A percentile compares a stretch with the other conserved stretches of the same genome.
Evolutionary conservation across 164 flowering plant species (phyloP).

Genomic region (Stephania yunnanensis): DNA sequence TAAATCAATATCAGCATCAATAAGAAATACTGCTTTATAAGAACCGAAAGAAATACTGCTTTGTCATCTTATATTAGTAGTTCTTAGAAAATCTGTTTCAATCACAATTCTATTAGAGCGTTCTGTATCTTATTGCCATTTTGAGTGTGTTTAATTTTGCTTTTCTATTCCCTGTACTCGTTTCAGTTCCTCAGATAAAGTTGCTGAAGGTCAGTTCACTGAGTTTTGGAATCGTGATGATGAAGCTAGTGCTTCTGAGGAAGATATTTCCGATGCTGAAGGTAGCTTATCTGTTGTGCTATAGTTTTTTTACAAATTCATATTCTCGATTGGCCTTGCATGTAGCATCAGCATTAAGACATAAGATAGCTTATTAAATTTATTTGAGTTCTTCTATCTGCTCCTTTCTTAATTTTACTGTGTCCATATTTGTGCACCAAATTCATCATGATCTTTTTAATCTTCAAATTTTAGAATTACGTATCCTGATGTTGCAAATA

Average conservation of each 20-base stretch:
- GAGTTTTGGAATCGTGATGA: slow-evolving; percentile 90
- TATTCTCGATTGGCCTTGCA: background rate
- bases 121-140: background rate
- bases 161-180: background rate
- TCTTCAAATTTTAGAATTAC: background rate
- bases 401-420: background rate
- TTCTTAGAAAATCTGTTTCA: background rate
- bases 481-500: background rate
- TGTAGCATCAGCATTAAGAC: background rate
- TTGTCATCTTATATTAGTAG: background rate
- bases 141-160: background rate
- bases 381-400: background rate
- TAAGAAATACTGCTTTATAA: too few species aligned
- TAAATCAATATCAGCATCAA: background rate
- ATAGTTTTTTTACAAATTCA: background rate
- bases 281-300: slow-evolving; percentile 34
- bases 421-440: background rate
- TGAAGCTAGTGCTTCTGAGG: slow-evolving; percentile 63
- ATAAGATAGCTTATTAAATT: background rate
- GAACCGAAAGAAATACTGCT: background rate
- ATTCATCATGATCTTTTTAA: background rate
- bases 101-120: background rate
- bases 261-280: slow-evolving; percentile 80
- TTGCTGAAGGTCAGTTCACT: slow-evolving; percentile 34
- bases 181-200: slow-evolving; percentile 39